Base-by-base conservation (phyloP, 2,329 filamentous ascomycete genomes). In the Xylaria multiplex region DNA sequence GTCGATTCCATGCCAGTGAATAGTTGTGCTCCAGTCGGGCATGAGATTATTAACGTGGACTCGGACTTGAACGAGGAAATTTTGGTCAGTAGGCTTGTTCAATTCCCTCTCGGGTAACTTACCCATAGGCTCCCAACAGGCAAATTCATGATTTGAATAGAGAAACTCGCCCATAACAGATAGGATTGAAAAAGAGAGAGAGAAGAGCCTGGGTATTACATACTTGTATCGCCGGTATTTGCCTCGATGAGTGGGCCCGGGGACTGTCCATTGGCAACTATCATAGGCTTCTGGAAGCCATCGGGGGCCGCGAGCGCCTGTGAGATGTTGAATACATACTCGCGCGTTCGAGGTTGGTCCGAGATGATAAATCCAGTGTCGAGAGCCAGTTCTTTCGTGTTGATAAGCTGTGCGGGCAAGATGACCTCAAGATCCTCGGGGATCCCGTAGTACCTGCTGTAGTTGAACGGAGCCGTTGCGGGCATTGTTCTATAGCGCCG, bases 1-100 rank as follows among this genome's bases (percentile, higher is more conserved):
- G 71, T 86, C 87, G 68, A 92, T 81, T 19, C 90, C 90, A 72
- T 92, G 90, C 79, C 89, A 92, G 72, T 92, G 90, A 14, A 92
- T 80, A 53, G 84, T 84, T 2, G 89, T 87, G 60, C 75, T 79
- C 54, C 68, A 69, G 43, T 77, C 72, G 14, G 68, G 35, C 71
- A 82, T 76, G 8, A 69, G 69, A 71, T 83, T 83, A 57, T 77
- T 73, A 5, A 84, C 80, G 3, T 72, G 72, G 14, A 84, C 77
- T 2, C 79, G 73, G 45, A 84, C 65, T 67, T 46, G 6, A 30
- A 37, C 27, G 27, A 35, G 40, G 5, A 4, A 22, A 24, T 30
- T 27, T 1, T 8, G 2, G 32, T 67, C 13, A 64, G 65, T 54
- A 58, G 11, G 14, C 11, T 40, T 5, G 37, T 40, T 40, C 9